Percentiles rank a stretch among this genome's conserved stretches.
phyloP scores from a whole-genome alignment of 768 basidiomycete genomes.

The Suillus cothurnatus region DNA sequence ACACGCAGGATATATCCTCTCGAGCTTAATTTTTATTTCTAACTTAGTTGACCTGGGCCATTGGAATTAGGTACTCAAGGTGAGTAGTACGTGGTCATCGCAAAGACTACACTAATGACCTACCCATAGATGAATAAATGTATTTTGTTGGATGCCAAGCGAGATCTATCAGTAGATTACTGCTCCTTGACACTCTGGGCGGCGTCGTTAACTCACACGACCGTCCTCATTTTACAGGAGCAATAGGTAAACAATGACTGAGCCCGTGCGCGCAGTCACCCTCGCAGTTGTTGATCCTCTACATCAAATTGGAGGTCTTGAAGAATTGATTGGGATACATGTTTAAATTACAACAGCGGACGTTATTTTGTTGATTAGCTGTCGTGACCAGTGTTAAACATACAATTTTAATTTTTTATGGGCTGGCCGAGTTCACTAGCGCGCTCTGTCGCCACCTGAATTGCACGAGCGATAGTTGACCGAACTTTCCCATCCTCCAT shows the following conservation, averaged over 20 bases:
- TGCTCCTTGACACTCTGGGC: constrained; percentile 98
- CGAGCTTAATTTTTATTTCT: background rate
- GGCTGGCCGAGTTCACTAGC: constrained; percentile 85
- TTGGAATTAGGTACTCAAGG: constrained; percentile 10
- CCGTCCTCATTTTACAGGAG: constrained; percentile 97
- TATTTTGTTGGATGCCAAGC: background rate
- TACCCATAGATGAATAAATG: background rate
- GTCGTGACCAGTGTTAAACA: background rate
- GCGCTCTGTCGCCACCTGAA: constrained; percentile 91
- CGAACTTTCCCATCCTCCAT: constrained; percentile 94
- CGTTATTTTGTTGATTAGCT: background rate
- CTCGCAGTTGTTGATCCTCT: constrained; percentile 38
- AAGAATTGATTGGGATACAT: constrained; percentile 40
- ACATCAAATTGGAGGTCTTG: constrained; percentile 26
- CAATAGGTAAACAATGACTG: constrained; percentile 50
- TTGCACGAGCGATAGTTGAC: constrained; percentile 92
- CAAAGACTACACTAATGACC: background rate
- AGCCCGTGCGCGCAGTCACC: constrained; percentile 32
- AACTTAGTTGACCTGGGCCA: background rate
- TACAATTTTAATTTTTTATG: constrained; percentile 43
- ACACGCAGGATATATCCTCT: constrained; percentile 48
- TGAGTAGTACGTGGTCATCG: constrained; percentile 11
- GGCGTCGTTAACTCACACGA: constrained; percentile 70
- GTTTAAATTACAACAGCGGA: background rate
- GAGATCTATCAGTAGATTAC: constrained; percentile 5